Evolutionary conservation across 2,329 filamentous ascomycete genomes (phyloP).

Genomic region (Microsporum ferrugineum): DNA sequence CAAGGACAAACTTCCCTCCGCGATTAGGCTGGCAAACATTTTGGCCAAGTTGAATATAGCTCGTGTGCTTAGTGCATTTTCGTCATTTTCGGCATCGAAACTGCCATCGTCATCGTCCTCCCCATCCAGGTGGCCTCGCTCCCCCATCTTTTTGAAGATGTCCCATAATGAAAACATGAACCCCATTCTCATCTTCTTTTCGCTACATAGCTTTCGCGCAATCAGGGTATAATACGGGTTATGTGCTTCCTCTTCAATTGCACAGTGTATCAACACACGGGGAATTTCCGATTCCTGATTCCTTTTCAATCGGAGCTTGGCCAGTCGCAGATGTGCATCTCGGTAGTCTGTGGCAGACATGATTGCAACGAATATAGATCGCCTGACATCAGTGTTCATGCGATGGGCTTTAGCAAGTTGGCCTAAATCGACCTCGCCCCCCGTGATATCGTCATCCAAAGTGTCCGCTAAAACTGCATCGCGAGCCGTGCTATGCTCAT

Average conservation of each 20-base stretch:
- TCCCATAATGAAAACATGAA: conserved; percentile 84
- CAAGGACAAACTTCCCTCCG: conserved; percentile 48
- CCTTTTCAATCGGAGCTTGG: conserved; percentile 74
- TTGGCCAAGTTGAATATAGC: conserved; percentile 57
- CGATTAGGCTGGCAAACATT: conserved; percentile 53
- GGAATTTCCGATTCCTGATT: conserved; percentile 79
- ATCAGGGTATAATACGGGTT: conserved; percentile 91
- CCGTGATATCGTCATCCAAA: conserved; percentile 34
- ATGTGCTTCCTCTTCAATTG: conserved; percentile 68
- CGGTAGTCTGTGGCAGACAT: conserved; percentile 75
- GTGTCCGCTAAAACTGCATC: conserved; percentile 10
- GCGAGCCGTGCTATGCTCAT: conserved; percentile 20
- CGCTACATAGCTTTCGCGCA: conserved; percentile 60
- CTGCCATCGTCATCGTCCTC: conserved; percentile 50
- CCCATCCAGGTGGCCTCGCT: conserved; percentile 50
- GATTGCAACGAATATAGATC: conserved; percentile 86
- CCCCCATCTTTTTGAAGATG: conserved; percentile 74
- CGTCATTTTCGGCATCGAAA: conserved; percentile 43
- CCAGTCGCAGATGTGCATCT: conserved; percentile 67
- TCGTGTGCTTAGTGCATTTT: conserved; percentile 39
- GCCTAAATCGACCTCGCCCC: conserved; percentile 49
- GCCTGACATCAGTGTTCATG: conserved; percentile 75
- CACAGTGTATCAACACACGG: conserved; percentile 76
- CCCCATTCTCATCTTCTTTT: conserved; percentile 59
- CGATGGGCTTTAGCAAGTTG: conserved; percentile 68